Evolutionary conservation across 1,139 yeast species (phyloP).

Genomic region (Magnusiomyces ingens): DNA sequence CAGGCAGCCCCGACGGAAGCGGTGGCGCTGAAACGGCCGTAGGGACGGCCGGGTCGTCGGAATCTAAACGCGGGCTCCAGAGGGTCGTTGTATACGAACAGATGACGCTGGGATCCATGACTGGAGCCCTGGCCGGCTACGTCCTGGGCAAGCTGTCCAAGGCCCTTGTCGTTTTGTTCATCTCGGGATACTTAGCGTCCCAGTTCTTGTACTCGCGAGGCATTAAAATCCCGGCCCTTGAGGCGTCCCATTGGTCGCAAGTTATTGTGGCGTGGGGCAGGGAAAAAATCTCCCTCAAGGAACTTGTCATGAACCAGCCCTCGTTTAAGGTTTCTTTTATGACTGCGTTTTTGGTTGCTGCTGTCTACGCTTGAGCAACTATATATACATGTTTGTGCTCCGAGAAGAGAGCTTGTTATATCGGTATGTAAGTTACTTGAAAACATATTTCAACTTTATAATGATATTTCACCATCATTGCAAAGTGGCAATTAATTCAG

Average conservation of each 20-base stretch:
- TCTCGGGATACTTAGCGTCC: slow-evolving; percentile 44
- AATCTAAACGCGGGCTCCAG: slow-evolving; percentile 2
- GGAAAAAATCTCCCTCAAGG: slow-evolving; percentile 43
- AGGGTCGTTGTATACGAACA: slow-evolving; percentile 50
- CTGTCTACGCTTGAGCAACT: slow-evolving; percentile 40
- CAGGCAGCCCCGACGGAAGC: not conserved
- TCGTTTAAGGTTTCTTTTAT: slow-evolving; percentile 59
- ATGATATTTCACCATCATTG: too few relatives aligned
- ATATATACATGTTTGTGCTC: too few relatives aligned
- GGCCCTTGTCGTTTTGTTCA: slow-evolving; percentile 47
- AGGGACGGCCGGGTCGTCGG: not conserved
- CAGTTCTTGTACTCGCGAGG: slow-evolving; percentile 59
- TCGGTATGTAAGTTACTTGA: too few relatives aligned
- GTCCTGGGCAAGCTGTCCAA: slow-evolving; percentile 61
- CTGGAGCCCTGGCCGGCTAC: slow-evolving; percentile 57
- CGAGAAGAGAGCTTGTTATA: too few relatives aligned
- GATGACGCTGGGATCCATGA: slow-evolving; percentile 59
- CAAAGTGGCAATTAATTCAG: too few relatives aligned
- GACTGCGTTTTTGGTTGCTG: slow-evolving; percentile 56
- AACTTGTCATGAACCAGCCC: slow-evolving; percentile 53
- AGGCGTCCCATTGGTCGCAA: slow-evolving; percentile 36
- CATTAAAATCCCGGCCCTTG: slow-evolving; percentile 36
- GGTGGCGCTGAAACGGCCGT: not conserved
- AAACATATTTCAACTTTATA: too few relatives aligned
- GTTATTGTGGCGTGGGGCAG: slow-evolving; percentile 40